Evolutionary conservation across 257 asterid species (phyloP).

Genomic region (Cynanchum wilfordii): DNA sequence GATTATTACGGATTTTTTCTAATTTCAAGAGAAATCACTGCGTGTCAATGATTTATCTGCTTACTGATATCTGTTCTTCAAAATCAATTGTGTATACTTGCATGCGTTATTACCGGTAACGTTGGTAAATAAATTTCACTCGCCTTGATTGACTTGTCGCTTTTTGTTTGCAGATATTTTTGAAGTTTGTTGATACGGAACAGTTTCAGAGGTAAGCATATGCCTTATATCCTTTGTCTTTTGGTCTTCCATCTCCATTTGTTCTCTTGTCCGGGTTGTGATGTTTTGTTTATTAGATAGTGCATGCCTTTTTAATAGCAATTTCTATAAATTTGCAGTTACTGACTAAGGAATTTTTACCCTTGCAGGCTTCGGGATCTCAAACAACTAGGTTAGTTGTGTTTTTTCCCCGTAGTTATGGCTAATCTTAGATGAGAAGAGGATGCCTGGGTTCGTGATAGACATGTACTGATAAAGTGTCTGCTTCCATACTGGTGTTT

Average conservation of each 20-base stretch:
- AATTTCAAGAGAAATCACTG: background rate
- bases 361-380: slow-evolving; percentile 88
- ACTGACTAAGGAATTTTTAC: slow-evolving; percentile 19
- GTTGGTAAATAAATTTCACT: too few relatives aligned
- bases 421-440: background rate
- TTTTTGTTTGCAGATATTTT: slow-evolving; percentile 46
- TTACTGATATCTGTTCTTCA: background rate
- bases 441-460: background rate
- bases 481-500: background rate
- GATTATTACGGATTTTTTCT: background rate
- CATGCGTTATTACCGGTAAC: background rate
- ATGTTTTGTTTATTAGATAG: background rate
- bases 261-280: background rate
- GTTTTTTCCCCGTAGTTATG: background rate
- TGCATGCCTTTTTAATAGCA: background rate
- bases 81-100: background rate
- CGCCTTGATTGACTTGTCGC: slow-evolving; percentile 5
- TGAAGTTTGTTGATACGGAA: slow-evolving; percentile 86
- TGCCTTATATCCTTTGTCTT: background rate
- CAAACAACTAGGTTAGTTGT: slow-evolving; percentile 77
- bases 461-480: background rate
- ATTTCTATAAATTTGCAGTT: background rate
- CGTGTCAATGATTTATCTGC: background rate
- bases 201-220: slow-evolving; percentile 79
- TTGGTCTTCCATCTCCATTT: background rate